phyloP scores from a whole-genome alignment of 1,284 basidiomycete genomes.

The Dichomitus squalens region DNA sequence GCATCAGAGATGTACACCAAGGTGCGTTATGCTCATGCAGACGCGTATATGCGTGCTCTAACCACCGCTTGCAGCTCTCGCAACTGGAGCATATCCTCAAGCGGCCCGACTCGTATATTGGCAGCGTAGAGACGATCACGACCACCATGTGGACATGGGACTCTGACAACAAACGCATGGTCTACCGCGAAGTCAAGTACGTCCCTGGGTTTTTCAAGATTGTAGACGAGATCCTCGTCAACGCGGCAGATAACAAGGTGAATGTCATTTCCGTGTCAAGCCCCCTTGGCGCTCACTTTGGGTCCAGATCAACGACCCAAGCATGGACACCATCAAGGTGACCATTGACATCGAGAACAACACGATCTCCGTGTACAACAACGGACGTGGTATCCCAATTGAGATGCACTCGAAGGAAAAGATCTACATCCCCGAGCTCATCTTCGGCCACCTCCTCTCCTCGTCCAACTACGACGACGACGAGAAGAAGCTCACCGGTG shows the following conservation, averaged over 20 bases:
- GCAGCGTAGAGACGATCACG: slow-evolving; percentile 85
- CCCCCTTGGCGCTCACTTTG: background rate
- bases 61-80: slow-evolving; percentile 63
- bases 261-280: slow-evolving; percentile 10
- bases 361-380: slow-evolving; percentile 94
- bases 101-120: slow-evolving; percentile 98
- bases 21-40: slow-evolving; percentile 45
- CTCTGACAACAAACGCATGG: slow-evolving; percentile 78
- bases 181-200: slow-evolving; percentile 82
- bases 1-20: slow-evolving; percentile 94
- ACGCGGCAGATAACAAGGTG: slow-evolving; percentile 99
- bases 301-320: slow-evolving; percentile 81
- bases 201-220: slow-evolving; percentile 99
- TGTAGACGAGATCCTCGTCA: slow-evolving; percentile 98
- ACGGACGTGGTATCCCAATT: slow-evolving; percentile 95
- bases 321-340: slow-evolving; percentile 90
- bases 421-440: slow-evolving; percentile 96
- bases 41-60: slow-evolving; percentile 9
- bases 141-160: slow-evolving; percentile 92
- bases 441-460: slow-evolving; percentile 95
- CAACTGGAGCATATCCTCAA: slow-evolving; percentile 97
- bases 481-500: slow-evolving; percentile 98
- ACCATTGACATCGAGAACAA: slow-evolving; percentile 85
- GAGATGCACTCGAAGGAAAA: slow-evolving; percentile 94
- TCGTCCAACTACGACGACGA: slow-evolving; percentile 99